Evolutionary conservation across 2,329 filamentous ascomycete genomes (phyloP).

Genomic region (Thermochaetoides dissita): DNA sequence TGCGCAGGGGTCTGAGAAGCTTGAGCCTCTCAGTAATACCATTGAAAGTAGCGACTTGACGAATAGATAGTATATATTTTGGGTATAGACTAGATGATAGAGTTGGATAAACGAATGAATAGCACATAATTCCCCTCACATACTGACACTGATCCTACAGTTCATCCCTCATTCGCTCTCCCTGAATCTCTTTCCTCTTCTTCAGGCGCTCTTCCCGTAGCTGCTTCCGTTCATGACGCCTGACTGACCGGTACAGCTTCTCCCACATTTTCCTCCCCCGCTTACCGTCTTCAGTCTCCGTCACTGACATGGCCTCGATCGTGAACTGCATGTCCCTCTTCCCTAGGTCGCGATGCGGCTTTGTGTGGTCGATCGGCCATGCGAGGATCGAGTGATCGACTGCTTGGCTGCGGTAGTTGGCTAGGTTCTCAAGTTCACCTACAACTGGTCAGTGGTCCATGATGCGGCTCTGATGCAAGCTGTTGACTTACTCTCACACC

Average conservation of each 20-base stretch:
- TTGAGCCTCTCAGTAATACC: neutral
- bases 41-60: no score
- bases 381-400: conserved; percentile 19
- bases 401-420: conserved; percentile 17
- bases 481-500: conserved; percentile 23
- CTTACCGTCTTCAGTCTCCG: conserved; percentile 16
- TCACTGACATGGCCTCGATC: conserved; percentile 20
- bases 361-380: conserved; percentile 19
- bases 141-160: conserved; percentile 5
- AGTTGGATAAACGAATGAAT: neutral
- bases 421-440: conserved; percentile 17
- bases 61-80: no score
- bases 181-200: conserved; percentile 11
- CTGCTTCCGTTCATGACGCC: conserved; percentile 14
- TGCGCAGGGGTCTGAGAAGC: no score
- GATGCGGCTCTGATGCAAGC: neutral
- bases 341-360: conserved; percentile 15
- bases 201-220: conserved; percentile 15
- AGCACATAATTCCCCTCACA: neutral
- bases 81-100: neutral
- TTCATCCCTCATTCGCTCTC: conserved; percentile 14
- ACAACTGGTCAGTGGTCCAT: neutral
- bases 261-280: conserved; percentile 19
- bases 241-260: conserved; percentile 15
- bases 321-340: conserved; percentile 19